Evolutionary conservation across 192 early-diverging fungal genomes (phyloP).

Genomic region (Cetraspora pellucida): DNA sequence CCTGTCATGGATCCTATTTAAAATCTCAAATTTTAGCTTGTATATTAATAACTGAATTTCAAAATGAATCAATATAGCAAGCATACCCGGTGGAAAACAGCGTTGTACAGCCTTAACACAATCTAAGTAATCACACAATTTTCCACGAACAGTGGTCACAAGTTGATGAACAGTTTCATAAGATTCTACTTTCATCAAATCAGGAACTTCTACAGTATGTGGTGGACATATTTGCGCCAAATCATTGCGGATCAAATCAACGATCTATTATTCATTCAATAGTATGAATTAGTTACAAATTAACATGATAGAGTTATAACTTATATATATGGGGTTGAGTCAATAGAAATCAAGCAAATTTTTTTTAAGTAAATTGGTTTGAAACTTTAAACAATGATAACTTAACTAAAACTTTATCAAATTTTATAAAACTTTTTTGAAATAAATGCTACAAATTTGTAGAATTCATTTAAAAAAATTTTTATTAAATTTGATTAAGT

Average conservation of each 20-base stretch:
- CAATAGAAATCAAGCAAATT: too few relatives aligned
- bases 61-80: neutral
- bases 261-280: slow-evolving; percentile 62
- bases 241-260: slow-evolving; percentile 95
- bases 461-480: too few relatives aligned
- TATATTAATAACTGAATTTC: slow-evolving; percentile 9
- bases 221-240: slow-evolving; percentile 73
- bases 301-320: too few relatives aligned
- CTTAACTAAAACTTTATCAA: too few relatives aligned
- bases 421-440: too few relatives aligned
- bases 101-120: slow-evolving; percentile 69
- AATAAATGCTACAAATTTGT: too few relatives aligned
- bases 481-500: too few relatives aligned
- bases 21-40: neutral
- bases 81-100: slow-evolving; percentile 82
- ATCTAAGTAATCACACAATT: slow-evolving; percentile 60
- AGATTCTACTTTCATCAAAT: slow-evolving; percentile 86
- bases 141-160: slow-evolving; percentile 80
- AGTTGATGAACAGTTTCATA: slow-evolving; percentile 93
- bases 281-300: neutral
- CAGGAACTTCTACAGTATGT: slow-evolving; percentile 71
- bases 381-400: too few relatives aligned
- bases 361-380: too few relatives aligned
- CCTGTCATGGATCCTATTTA: slow-evolving; percentile 90
- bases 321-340: too few relatives aligned